A percentile compares a stretch with the other conserved stretches of the same genome.
phyloP scores from a whole-genome alignment of 2,329 filamentous ascomycete genomes.

The Fusarium euwallaceae region DNA sequence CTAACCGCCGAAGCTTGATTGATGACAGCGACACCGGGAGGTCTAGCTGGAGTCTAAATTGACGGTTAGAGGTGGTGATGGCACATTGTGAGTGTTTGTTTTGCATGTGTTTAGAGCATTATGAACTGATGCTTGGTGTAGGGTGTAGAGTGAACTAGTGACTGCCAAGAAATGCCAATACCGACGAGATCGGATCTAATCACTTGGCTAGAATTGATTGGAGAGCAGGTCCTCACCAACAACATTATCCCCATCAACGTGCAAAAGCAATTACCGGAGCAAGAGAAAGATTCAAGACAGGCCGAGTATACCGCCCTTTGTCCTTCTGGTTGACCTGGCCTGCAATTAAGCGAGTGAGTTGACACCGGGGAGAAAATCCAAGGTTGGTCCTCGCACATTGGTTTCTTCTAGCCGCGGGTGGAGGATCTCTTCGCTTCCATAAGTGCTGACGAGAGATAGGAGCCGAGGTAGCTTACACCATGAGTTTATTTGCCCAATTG shows the following conservation, averaged over 20 bases:
- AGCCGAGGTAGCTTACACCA: not conserved
- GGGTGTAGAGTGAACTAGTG: too few species aligned
- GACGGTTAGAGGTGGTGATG: not conserved
- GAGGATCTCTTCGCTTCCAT: not conserved
- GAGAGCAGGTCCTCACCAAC: not conserved
- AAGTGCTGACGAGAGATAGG: not conserved
- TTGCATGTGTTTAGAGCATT: not conserved
- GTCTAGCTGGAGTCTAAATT: not conserved
- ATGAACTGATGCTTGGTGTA: not conserved
- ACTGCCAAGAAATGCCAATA: conserved; percentile 1
- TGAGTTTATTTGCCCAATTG: not conserved
- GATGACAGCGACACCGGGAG: not conserved
- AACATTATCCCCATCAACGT: not conserved
- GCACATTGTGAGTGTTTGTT: not conserved
- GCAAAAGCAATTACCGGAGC: not conserved
- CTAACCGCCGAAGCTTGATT: not conserved
- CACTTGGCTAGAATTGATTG: not conserved
- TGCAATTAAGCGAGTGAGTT: not conserved
- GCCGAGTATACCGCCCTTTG: not conserved
- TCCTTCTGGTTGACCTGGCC: not conserved
- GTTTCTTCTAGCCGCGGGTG: not conserved
- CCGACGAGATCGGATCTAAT: not conserved
- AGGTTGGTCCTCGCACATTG: not conserved
- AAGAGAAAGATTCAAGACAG: not conserved
- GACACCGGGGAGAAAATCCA: not conserved